Evolutionary conservation across 257 asterid species (phyloP).

Genomic region (Schizonepeta tenuifolia): DNA sequence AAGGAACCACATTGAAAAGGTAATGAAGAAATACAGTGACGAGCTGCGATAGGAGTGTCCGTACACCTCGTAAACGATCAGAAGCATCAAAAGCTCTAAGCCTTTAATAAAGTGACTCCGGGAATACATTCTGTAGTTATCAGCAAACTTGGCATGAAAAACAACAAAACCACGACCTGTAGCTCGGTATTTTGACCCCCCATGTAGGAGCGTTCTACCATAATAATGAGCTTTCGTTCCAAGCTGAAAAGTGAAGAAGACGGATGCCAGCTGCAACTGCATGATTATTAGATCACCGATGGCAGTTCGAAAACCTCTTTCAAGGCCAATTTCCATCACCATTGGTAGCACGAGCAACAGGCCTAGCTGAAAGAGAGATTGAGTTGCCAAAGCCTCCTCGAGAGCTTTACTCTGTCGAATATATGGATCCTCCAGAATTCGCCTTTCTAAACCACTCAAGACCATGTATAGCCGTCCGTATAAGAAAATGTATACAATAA

Average conservation of each 20-base stretch:
- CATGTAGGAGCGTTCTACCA: constrained; percentile 32
- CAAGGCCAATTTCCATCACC: constrained; percentile 41
- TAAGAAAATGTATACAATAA: constrained; percentile 31
- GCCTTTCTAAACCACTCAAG: constrained; percentile 36
- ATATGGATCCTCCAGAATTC: constrained; percentile 18
- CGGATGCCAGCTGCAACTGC: constrained; percentile 39
- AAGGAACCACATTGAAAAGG: constrained; percentile 39
- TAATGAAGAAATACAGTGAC: constrained; percentile 31
- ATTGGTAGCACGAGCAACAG: constrained; percentile 34
- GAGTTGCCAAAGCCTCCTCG: constrained; percentile 35
- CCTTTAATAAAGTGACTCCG: constrained; percentile 38
- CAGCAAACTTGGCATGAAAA: constrained; percentile 38
- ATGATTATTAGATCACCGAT: constrained; percentile 35
- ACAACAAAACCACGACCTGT: constrained; percentile 38
- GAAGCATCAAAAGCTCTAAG: constrained; percentile 32
- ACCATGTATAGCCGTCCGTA: constrained; percentile 39
- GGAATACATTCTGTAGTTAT: constrained; percentile 33
- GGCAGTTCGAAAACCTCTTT: constrained; percentile 35
- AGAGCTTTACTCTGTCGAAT: constrained; percentile 33
- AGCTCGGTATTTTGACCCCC: constrained; percentile 37
- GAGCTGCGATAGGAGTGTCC: constrained; percentile 33
- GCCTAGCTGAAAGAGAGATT: constrained; percentile 34
- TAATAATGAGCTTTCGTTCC: constrained; percentile 37
- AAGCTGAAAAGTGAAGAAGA: constrained; percentile 37
- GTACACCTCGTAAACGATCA: constrained; percentile 34